These are phyloP conservation scores for Xylaria cubensis DNA, from an alignment of 495 filamentous ascomycete species.

Conservation along the genomic window DNA sequence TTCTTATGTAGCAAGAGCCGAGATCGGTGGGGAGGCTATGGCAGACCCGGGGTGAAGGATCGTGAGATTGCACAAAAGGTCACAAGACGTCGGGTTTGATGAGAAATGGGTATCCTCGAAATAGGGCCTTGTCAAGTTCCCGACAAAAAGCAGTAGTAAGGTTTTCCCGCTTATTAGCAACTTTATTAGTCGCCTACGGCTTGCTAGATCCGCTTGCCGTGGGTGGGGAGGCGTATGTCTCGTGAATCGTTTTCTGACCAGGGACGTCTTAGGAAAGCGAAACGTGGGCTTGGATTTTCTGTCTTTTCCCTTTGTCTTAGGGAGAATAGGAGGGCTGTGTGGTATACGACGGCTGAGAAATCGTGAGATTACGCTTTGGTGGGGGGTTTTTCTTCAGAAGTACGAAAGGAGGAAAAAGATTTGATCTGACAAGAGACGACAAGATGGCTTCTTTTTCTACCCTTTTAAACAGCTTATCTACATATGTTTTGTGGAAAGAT, in stretches of 20 bases:
- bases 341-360: conserved; percentile 3
- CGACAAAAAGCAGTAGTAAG: conserved; percentile 10
- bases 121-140: conserved; percentile 24
- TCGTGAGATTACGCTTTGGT: conserved; percentile 25
- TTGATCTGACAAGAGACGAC: background rate
- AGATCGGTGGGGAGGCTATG: conserved; percentile 30
- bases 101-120: conserved; percentile 29
- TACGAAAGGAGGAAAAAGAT: background rate
- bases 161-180: conserved; percentile 24
- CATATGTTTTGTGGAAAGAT: background rate
- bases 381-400: background rate
- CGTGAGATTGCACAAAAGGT: conserved; percentile 25
- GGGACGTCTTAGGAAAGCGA: conserved; percentile 23
- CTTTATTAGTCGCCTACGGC: conserved; percentile 26
- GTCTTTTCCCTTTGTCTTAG: conserved; percentile 9
- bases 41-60: conserved; percentile 20
- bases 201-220: conserved; percentile 30
- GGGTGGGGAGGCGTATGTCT: conserved; percentile 24
- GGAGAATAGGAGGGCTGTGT: conserved; percentile 13
- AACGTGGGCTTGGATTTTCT: conserved; percentile 13
- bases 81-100: conserved; percentile 26
- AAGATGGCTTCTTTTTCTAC: conserved; percentile 14
- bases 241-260: conserved; percentile 29
- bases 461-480: conserved; percentile 3
- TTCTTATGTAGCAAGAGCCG: conserved; percentile 26